phyloP scores from a whole-genome alignment of 139 green algal species.

The Chlorella ohadii region DNA sequence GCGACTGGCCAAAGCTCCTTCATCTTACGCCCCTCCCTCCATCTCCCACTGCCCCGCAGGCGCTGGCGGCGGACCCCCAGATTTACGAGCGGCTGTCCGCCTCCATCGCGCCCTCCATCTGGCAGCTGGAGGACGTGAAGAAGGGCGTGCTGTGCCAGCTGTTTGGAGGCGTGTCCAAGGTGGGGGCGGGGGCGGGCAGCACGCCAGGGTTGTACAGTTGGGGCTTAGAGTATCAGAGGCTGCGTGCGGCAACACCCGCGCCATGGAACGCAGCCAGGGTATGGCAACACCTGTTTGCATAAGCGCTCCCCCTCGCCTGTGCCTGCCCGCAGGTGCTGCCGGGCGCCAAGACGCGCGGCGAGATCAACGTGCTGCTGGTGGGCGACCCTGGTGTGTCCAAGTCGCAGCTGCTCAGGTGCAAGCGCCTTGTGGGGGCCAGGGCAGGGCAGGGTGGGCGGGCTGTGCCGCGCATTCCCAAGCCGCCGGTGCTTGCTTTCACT shows the following conservation, averaged over 20 bases:
- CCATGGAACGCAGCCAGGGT: too few species aligned
- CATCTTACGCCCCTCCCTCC: too few species aligned
- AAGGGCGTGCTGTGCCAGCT: conserved; percentile 86
- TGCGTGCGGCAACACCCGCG: too few species aligned
- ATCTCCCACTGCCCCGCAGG: conserved; percentile 17
- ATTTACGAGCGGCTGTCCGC: conserved; percentile 90
- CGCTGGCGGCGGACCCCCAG: conserved; percentile 71
- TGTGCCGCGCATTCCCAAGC: too few species aligned
- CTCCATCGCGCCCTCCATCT: conserved; percentile 95
- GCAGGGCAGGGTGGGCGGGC: too few species aligned
- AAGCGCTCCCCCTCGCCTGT: too few species aligned
- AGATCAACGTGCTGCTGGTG: conserved; percentile 98
- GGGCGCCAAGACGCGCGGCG: conserved; percentile 68
- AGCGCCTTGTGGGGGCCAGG: not conserved
- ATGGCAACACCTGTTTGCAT: too few species aligned
- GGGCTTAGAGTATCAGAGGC: too few species aligned
- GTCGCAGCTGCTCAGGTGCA: conserved; percentile 88
- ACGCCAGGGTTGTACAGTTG: too few species aligned
- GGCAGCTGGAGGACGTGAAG: conserved; percentile 99
- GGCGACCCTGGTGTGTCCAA: conserved; percentile 96
- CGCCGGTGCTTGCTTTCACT: too few species aligned
- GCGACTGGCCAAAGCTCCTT: too few species aligned
- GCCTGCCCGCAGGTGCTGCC: conserved; percentile 53
- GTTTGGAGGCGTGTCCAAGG: conserved; percentile 85
- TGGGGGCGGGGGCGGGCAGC: not conserved